Evolutionary conservation across 768 basidiomycete genomes (phyloP).

Genomic region (Naematelia encephala): DNA sequence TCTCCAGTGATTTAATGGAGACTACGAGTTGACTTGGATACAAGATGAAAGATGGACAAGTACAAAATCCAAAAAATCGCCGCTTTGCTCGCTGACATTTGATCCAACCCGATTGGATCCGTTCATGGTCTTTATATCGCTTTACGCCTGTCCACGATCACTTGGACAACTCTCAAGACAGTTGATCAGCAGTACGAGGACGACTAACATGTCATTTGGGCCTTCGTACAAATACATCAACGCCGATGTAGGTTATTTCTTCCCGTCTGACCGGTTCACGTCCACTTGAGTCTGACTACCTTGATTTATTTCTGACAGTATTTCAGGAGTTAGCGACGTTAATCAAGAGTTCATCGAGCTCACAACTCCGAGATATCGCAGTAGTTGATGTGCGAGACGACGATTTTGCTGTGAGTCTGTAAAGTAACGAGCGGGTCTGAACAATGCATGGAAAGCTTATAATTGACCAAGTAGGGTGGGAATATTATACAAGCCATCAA

Average conservation of each 20-base stretch:
- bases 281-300: not conserved
- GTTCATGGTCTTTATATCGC: not conserved
- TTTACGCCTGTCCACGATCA: not conserved
- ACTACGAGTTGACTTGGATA: not conserved
- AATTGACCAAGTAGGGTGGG: conserved; percentile 31
- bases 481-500: conserved; percentile 48
- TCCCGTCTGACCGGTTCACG: not conserved
- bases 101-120: not conserved
- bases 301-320: too few species aligned
- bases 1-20: too few species aligned
- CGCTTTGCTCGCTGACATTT: not conserved
- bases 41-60: conserved; percentile 2
- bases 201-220: conserved; percentile 41
- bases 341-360: conserved; percentile 33
- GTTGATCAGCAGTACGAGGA: not conserved
- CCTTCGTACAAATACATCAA: conserved; percentile 43
- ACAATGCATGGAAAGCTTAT: too few species aligned
- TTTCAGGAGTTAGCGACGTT: conserved; percentile 42
- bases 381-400: conserved; percentile 48
- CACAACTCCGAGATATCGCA: conserved; percentile 24
- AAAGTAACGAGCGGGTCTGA: too few species aligned
- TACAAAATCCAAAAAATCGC: not conserved
- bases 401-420: conserved; percentile 40
- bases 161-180: not conserved
- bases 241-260: conserved; percentile 28